These are phyloP conservation scores for Pleoardoris graminearum DNA, from an alignment of 2,329 filamentous ascomycete genomes.

Conservation along the genomic window DNA sequence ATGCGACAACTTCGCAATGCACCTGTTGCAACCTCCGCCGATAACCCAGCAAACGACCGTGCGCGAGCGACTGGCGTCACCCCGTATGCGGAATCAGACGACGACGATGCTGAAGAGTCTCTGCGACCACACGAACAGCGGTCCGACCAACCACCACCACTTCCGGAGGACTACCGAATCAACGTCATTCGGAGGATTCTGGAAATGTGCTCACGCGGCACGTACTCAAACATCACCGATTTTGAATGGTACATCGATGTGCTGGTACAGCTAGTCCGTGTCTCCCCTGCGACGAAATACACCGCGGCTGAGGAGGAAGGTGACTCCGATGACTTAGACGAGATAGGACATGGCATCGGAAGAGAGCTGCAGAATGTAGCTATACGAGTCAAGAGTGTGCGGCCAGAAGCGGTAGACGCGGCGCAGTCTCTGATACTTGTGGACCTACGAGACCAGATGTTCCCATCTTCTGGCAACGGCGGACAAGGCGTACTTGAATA, in stretches of 20 bases:
- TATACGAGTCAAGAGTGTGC: conserved; percentile 84
- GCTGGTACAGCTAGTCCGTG: conserved; percentile 78
- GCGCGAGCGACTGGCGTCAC: conserved; percentile 48
- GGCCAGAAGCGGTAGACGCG: conserved; percentile 77
- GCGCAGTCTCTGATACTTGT: conserved; percentile 74
- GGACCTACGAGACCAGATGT: conserved; percentile 62
- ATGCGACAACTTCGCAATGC: conserved; percentile 79
- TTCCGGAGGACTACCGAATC: conserved; percentile 84
- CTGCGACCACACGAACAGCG: conserved; percentile 57
- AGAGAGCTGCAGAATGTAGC: conserved; percentile 86
- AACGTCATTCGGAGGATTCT: conserved; percentile 83
- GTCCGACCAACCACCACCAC: conserved; percentile 57
- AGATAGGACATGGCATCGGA: conserved; percentile 73
- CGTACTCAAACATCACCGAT: conserved; percentile 81
- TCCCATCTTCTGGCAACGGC: conserved; percentile 55
- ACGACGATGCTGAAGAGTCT: conserved; percentile 59
- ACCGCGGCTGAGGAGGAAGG: conserved; percentile 29
- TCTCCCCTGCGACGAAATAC: conserved; percentile 58
- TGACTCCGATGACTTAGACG: conserved; percentile 31
- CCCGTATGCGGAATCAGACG: conserved; percentile 59
- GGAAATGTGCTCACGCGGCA: conserved; percentile 86
- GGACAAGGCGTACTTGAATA: conserved; percentile 70
- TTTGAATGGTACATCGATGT: conserved; percentile 98
- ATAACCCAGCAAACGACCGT: conserved; percentile 54
- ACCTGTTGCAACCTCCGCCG: conserved; percentile 57